Conservation (phyloP, 352 stramenopile genomes). For the Phytopythium chamaehyphon region DNA sequence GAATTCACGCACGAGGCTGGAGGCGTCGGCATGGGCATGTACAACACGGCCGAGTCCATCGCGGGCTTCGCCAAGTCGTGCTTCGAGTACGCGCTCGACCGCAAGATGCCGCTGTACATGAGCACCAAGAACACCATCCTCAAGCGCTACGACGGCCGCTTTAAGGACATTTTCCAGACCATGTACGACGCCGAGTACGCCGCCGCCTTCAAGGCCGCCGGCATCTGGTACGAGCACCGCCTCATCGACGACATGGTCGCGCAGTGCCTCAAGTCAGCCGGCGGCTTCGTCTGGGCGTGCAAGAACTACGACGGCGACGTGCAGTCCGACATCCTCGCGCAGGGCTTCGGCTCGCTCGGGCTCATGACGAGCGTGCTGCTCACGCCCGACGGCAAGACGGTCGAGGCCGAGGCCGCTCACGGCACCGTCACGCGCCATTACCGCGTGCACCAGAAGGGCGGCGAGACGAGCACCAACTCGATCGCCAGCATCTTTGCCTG, state of each 20-base stretch:
- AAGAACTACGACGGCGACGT: slow-evolving; percentile 93
- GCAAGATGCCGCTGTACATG: slow-evolving; percentile 78
- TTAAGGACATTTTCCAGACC: slow-evolving; percentile 88
- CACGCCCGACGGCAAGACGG: slow-evolving; percentile 77
- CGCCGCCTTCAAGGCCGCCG: slow-evolving; percentile 56
- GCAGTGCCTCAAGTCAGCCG: slow-evolving; percentile 85
- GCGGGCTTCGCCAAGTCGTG: slow-evolving; percentile 58
- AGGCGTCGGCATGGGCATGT: slow-evolving; percentile 87
- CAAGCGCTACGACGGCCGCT: slow-evolving; percentile 84
- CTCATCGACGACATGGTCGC: slow-evolving; percentile 91
- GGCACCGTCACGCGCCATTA: slow-evolving; percentile 89
- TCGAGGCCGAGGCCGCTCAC: slow-evolving; percentile 87
- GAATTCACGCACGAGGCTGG: slow-evolving; percentile 65
- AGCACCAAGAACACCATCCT: slow-evolving; percentile 92
- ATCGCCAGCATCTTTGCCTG: slow-evolving; percentile 89
- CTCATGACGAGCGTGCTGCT: slow-evolving; percentile 88
- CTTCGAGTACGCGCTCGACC: slow-evolving; percentile 59
- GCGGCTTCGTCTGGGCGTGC: slow-evolving; percentile 87
- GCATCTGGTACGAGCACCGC: slow-evolving; percentile 83
- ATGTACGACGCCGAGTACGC: slow-evolving; percentile 85
- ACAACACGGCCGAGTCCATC: slow-evolving; percentile 87
- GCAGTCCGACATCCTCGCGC: slow-evolving; percentile 86
- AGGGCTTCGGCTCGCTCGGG: slow-evolving; percentile 86
- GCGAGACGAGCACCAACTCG: slow-evolving; percentile 86
- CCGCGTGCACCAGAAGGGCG: slow-evolving; percentile 84